Conservation (phyloP, 495 filamentous ascomycete genomes). For the Penicillium egyptiacum region DNA sequence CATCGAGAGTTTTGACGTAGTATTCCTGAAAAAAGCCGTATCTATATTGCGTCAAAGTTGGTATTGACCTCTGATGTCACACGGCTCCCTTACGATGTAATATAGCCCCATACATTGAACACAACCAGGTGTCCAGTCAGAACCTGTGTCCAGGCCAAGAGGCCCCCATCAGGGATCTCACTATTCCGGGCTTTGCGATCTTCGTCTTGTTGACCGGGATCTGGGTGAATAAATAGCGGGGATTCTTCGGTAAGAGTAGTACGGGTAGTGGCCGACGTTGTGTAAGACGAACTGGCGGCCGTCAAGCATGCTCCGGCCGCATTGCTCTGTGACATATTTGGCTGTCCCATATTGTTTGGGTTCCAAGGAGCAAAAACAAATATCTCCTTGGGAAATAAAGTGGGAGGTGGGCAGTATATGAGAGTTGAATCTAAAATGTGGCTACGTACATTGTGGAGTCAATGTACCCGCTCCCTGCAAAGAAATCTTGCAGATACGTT, state of each 20-base stretch:
- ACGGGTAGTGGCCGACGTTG: constrained; percentile 1
- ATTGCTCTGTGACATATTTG: not conserved
- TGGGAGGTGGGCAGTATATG: not conserved
- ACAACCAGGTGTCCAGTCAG: constrained; percentile 56
- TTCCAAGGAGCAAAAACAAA: not conserved
- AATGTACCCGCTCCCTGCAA: constrained; percentile 3
- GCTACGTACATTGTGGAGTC: constrained; percentile 4
- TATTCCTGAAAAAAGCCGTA: constrained; percentile 73
- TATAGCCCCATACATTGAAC: constrained; percentile 64
- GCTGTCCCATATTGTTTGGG: not conserved
- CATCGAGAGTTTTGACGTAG: constrained; percentile 49
- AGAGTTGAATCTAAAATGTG: not conserved
- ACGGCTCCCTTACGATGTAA: constrained; percentile 33
- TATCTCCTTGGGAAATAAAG: not conserved
- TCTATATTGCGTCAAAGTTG: constrained; percentile 23
- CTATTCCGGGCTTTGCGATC: constrained; percentile 3
- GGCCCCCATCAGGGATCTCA: constrained; percentile 41
- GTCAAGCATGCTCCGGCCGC: not conserved
- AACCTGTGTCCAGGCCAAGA: constrained; percentile 58
- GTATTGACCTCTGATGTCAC: not conserved
- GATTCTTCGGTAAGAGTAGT: constrained; percentile 1
- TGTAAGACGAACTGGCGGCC: not conserved
- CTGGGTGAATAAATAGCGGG: not conserved
- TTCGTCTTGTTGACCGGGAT: constrained; percentile 4
- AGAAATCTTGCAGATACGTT: not conserved